Conservation (phyloP, 306 rosid species). For the Sicyos baderoa region DNA sequence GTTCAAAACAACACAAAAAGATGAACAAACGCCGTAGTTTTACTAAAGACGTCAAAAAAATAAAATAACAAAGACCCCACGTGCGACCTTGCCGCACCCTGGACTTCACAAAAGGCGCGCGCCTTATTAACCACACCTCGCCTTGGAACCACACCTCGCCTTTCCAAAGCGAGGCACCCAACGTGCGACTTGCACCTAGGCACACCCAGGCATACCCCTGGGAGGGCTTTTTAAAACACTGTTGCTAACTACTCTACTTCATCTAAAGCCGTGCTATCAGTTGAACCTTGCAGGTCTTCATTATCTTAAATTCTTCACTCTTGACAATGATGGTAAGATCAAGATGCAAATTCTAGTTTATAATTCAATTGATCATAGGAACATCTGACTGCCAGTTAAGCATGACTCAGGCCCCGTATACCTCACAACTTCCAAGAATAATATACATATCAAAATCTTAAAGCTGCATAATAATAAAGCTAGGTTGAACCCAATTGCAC, state of each 20-base stretch:
- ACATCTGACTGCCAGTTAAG: background rate
- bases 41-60: too few species aligned
- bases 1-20: too few species aligned
- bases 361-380: background rate
- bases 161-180: too few species aligned
- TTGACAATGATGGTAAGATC: conserved; percentile 4
- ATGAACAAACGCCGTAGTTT: too few species aligned
- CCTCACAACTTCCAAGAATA: background rate
- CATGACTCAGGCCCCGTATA: background rate
- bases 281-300: background rate
- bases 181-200: too few species aligned
- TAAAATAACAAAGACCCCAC: too few species aligned
- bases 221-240: too few species aligned
- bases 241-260: conserved; percentile 16
- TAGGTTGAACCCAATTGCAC: background rate
- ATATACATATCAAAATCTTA: background rate
- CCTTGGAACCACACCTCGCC: too few species aligned
- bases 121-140: too few species aligned
- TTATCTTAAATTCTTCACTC: conserved; percentile 13
- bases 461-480: background rate
- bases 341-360: conserved; percentile 8
- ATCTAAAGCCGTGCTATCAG: conserved; percentile 16
- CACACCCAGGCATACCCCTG: too few species aligned
- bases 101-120: too few species aligned
- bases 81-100: too few species aligned